Base-by-base conservation (phyloP, 2,329 filamentous ascomycete genomes). In the Cryphonectria nitschkei region DNA sequence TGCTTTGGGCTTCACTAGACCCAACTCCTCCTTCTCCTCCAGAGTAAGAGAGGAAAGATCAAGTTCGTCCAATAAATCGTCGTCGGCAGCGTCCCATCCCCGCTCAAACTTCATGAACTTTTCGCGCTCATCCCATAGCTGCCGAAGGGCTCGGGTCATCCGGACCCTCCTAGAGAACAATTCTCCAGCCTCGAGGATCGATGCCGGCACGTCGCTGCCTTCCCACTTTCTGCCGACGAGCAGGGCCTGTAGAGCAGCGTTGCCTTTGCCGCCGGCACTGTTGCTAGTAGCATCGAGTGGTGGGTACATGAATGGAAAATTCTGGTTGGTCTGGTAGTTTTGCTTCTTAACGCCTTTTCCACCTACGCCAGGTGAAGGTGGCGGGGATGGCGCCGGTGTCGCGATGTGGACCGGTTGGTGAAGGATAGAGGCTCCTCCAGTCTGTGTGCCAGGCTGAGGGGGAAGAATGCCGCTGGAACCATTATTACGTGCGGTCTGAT, bases 241-340 rank as follows among this genome's bases (percentile, higher is more conserved):
- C 26, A 88, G 81, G 75, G 95, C 92, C 78, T 97, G 93, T 61
- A 95, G 81, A 58, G 93, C 92, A 7, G 94, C 93, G 29, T 87
- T 88, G 16, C 95, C 95, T 78, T 97, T 98, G 0, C 95, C 95
- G 66, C 96, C 95, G 52, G 95, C 90, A 75, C 92, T 93, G 78
- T 97, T 97, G 81, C 94, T 97, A 34, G 90, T 91, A 73, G 91
- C 91, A 80, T 98, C 95, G 26, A 98, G 84, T 1, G 96, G 96
- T 1, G 96, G 96, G 76, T 99, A 99, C 83, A 99, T 90, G 78
- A 99, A 98, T 0, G 96, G 96, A 74, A 99, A 98, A 78, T 98
- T 96, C 76, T 99, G 96, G 78, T 99, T 99, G 0, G 96, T 99
- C 80, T 99, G 96, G 77, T 99, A 99, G 76, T 98, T 99, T 78